Evolutionary conservation across 345 rosid genomes (phyloP).

Genomic region (Odontarrhena argentea): DNA sequence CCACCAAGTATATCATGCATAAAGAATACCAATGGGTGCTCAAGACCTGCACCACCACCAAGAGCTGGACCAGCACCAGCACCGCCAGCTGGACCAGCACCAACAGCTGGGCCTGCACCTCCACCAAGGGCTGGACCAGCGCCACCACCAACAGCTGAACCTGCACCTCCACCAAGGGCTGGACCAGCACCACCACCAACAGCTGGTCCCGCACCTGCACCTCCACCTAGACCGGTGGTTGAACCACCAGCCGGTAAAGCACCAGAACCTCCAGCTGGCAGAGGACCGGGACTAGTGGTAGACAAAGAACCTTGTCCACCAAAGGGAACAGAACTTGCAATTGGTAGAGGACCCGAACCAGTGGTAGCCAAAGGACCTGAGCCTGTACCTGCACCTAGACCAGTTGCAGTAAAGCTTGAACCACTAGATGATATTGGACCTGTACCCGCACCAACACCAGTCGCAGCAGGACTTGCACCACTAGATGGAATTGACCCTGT

Average conservation of each 20-base stretch:
- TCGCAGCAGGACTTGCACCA: conserved; percentile 24
- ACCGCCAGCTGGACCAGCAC: conserved; percentile 10
- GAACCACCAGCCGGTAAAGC: conserved; percentile 24
- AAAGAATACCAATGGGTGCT: conserved; percentile 56
- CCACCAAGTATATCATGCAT: conserved; percentile 87
- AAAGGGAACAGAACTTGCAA: conserved; percentile 32
- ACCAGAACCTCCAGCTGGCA: conserved; percentile 25
- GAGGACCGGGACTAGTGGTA: conserved; percentile 22
- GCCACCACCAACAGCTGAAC: conserved; percentile 9
- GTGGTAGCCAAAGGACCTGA: conserved; percentile 27
- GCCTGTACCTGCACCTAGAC: conserved; percentile 17
- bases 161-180: conserved; percentile 1
- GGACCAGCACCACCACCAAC: conserved; percentile 18
- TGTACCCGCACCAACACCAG: conserved; percentile 4
- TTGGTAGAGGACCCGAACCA: conserved; percentile 33
- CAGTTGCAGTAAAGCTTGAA: conserved; percentile 18
- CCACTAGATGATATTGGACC: conserved; percentile 20
- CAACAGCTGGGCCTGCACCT: conserved; percentile 10
- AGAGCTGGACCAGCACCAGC: conserved; percentile 17
- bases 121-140: not conserved
- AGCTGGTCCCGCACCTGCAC: conserved; percentile 3
- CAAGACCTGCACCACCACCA: conserved; percentile 35
- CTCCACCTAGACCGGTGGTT: conserved; percentile 21
- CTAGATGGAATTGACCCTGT: conserved; percentile 30
- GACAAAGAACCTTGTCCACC: conserved; percentile 35